phyloP scores from a whole-genome alignment of 352 stramenopile species.

The Globisporangium cystogenes region DNA sequence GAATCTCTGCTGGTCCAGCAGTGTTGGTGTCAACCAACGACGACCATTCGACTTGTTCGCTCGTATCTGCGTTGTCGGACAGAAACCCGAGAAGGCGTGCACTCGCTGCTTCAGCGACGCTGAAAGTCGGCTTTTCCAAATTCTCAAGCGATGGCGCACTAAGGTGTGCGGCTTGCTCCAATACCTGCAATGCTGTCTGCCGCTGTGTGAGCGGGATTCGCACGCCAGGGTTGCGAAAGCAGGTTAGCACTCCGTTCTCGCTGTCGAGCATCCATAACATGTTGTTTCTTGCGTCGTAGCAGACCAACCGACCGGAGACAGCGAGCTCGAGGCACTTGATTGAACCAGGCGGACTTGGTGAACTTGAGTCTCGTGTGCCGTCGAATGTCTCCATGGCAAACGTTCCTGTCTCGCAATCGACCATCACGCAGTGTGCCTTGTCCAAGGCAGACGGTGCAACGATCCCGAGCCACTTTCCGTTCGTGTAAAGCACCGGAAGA shows the following conservation, averaged over 20 bases:
- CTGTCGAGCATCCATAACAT: slow-evolving; percentile 34
- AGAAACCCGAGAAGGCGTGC: slow-evolving; percentile 32
- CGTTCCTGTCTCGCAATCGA: slow-evolving; percentile 36
- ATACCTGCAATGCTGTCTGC: slow-evolving; percentile 1
- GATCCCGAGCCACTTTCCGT: slow-evolving; percentile 28
- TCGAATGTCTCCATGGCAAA: slow-evolving; percentile 2
- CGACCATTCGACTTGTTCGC: slow-evolving; percentile 11
- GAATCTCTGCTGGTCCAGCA: slow-evolving; percentile 9
- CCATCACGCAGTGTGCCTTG: slow-evolving; percentile 33
- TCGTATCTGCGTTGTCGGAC: slow-evolving; percentile 34
- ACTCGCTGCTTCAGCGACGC: slow-evolving; percentile 11
- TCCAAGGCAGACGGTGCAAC: slow-evolving; percentile 15
- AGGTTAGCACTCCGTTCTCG: slow-evolving; percentile 21
- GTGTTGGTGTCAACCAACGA: background rate
- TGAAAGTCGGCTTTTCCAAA: background rate
- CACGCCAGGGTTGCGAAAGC: slow-evolving; percentile 39
- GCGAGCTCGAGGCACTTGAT: slow-evolving; percentile 22
- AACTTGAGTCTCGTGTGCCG: background rate
- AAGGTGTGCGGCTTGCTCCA: background rate
- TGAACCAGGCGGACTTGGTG: background rate
- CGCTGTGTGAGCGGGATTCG: slow-evolving; percentile 34
- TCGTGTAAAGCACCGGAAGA: slow-evolving; percentile 34
- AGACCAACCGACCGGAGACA: slow-evolving; percentile 21
- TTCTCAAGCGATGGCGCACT: background rate
- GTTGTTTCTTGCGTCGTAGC: slow-evolving; percentile 50